Base-by-base conservation (phyloP, 2,329 filamentous ascomycete species). In the Trichoderma sp. region DNA sequence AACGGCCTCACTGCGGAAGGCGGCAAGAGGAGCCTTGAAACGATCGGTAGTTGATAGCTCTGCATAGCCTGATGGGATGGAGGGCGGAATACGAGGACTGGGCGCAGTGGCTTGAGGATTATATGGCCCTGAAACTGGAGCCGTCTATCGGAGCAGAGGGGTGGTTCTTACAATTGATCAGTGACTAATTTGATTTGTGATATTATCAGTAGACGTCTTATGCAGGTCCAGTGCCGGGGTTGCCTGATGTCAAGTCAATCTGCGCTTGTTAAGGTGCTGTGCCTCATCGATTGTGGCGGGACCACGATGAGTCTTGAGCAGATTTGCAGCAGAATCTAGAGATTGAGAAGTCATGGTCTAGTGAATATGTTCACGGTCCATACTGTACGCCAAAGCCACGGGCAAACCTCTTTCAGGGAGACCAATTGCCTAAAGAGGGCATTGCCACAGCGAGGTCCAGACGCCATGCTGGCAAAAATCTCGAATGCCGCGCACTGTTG, bases 11-110 rank as follows among this genome's bases (percentile, higher is more conserved):
- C 11, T 61, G 59, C 40, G 59, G 59, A 61, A 29, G 4, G 6
- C 59, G 40, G 59, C 19, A 49, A 35, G 59, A 52, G 59, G 59
- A 62, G 59, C 59, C 59, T 35, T 27, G 43, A 37, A 37, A 52
- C 49, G 21, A n/a, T 63, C 60, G 60, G 60, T 37, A 63, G 29
- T 53, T 40, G 21, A 47, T 62, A 24, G 40, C n/a, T 21, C 4
- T 24, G 49, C 49, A 63, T 37, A 35, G 40, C 24, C 35, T 37
- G 47, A 24, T 33, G 13, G 60, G 59, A 43, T 29, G 58, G 58
- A 62, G 37, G 29, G 29, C 14, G 19, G 49, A 35, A 63, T 63
- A 63, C 60, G 60, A 63, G 60, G 37, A 63, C 47, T 53, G 47
- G 59, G 60, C 60, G 60, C 60, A 61, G 43, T 52, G 60, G 24